Evolutionary conservation across 177 flowering plant species (phyloP).

Genomic region (Vitis hybrid): DNA sequence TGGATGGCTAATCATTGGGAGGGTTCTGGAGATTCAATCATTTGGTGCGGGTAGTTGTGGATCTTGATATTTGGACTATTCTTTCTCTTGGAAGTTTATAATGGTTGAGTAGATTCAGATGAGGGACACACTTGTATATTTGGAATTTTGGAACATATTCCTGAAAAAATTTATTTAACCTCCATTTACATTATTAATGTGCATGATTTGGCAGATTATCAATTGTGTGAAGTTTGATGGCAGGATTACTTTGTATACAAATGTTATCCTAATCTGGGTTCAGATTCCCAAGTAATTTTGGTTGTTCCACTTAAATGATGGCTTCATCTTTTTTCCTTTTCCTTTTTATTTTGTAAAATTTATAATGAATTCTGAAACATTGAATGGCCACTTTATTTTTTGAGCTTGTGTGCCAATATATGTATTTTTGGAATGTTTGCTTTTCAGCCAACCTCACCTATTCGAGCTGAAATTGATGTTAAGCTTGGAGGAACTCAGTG

Average conservation of each 20-base stretch:
- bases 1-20: too few species aligned
- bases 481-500: slow-evolving; percentile 93
- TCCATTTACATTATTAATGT: background rate
- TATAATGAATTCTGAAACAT: background rate
- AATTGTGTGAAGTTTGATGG: too few species aligned
- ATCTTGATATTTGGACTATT: too few species aligned
- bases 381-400: background rate
- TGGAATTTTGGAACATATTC: too few species aligned
- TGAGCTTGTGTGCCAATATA: background rate
- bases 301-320: background rate
- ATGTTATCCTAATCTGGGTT: background rate
- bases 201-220: too few species aligned
- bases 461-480: slow-evolving; percentile 87
- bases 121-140: too few species aligned
- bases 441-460: slow-evolving; percentile 64
- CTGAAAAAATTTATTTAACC: background rate
- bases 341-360: background rate
- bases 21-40: too few species aligned
- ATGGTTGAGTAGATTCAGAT: too few species aligned
- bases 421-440: slow-evolving; percentile 9
- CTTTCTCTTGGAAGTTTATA: too few species aligned
- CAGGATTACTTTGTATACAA: background rate
- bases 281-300: background rate
- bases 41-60: too few species aligned
- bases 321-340: background rate